A percentile compares a stretch with the other conserved stretches of the same genome.
Conservation (phyloP, 176 grass and related monocot species). For the Guadua angustifolia region DNA sequence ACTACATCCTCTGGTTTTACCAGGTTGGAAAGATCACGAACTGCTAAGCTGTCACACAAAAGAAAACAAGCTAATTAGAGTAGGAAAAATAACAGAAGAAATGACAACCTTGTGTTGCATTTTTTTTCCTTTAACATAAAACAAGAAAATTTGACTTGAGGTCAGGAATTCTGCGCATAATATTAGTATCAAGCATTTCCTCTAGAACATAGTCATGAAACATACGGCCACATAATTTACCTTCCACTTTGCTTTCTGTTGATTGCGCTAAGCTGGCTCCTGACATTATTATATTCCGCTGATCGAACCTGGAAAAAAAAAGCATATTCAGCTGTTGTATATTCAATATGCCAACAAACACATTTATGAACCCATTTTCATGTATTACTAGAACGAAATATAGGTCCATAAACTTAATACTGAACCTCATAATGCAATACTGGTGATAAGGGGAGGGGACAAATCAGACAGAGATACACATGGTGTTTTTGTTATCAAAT, state of each 20-base stretch:
- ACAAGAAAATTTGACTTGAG: background rate
- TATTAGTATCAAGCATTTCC: background rate
- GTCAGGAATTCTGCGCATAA: background rate
- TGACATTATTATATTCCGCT: conserved; percentile 90
- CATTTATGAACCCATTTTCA: background rate
- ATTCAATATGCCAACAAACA: conserved; percentile 19
- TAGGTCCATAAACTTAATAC: background rate
- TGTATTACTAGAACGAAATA: conserved; percentile 6
- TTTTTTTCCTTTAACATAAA: background rate
- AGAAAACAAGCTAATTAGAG: background rate
- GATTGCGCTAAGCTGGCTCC: conserved; percentile 92
- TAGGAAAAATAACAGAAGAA: background rate
- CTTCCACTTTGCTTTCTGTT: conserved; percentile 99
- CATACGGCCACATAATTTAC: conserved; percentile 43
- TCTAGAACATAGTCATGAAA: background rate
- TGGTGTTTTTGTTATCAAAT: background rate
- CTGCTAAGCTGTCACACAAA: conserved; percentile 65
- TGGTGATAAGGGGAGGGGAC: background rate
- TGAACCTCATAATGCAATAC: background rate
- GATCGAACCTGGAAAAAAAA: conserved; percentile 60
- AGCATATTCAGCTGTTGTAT: background rate
- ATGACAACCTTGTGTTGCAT: background rate
- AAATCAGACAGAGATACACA: background rate
- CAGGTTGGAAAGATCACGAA: conserved; percentile 88
- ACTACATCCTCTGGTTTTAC: conserved; percentile 91